Evolutionary conservation across 805 yeast species (phyloP), one percentile per base, ranked within the genome.

Genomic region (Yarrowia porcina): DNA sequence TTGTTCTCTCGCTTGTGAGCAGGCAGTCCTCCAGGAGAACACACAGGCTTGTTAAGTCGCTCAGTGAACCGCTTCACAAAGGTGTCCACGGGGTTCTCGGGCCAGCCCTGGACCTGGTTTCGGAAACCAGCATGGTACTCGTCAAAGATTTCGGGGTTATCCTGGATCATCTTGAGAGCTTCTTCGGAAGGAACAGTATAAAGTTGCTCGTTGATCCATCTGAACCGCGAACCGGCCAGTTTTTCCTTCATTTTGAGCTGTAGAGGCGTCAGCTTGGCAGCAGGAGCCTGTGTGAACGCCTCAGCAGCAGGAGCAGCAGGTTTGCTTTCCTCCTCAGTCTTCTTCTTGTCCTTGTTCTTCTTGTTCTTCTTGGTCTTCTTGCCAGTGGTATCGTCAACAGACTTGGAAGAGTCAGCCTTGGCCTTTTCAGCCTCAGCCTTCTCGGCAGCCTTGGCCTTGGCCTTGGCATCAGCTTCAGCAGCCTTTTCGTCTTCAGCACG

Each of bases 141-240:
- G 67, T 90, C 94, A 73, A 92, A 94, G 65, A 94, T 78, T 23
- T 85, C 84, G 0, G 99, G 99, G 69, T 92, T 96, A 15, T 86
- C 83, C 63, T 82, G 77, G 42, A 94, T 84, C 65, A 94, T 75
- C 23, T 80, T 77, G 27, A 90, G 76, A 0, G 99, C 98, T 21
- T 83, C 83, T 7, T 83, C 84, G 0, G 98, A 92, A 0, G 86
- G 76, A 36, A 86, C 86, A 0, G 98, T 94, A 72, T 94, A 94
- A n/a, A 94, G 78, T 72, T 93, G 96, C 75, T 94, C 99, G 73
- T 94, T 94, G 72, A 94, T 94, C 98, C 98, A 94, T 73, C 99
- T 82, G 77, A 94, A 94, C 68, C 99, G 79, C 0, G 98, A 90
- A 0, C 99, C 99, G 1, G 96, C 84, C 42, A 94, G 81, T 73